These are phyloP conservation scores for Cenococcum geophilum DNA, from an alignment of 495 filamentous ascomycete genomes.

Conservation along the genomic window DNA sequence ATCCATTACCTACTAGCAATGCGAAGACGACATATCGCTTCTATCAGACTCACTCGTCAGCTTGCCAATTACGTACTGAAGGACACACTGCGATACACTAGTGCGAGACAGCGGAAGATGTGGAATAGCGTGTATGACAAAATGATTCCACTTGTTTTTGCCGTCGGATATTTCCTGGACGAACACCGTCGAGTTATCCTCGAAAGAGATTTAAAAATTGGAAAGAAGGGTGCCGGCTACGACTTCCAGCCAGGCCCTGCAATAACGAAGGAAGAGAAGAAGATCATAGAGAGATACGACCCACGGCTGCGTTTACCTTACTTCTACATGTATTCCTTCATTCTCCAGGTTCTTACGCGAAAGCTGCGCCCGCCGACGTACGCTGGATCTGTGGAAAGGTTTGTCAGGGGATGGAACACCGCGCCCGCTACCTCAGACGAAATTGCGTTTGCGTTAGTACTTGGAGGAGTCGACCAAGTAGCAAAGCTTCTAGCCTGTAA, in stretches of 20 bases:
- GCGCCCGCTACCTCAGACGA: conserved; percentile 18
- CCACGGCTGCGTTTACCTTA: conserved; percentile 21
- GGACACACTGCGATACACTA: conserved; percentile 21
- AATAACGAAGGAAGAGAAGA: conserved; percentile 20
- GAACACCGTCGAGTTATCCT: conserved; percentile 24
- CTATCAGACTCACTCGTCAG: conserved; percentile 20
- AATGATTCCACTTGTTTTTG: conserved; percentile 29
- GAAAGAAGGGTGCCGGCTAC: conserved; percentile 19
- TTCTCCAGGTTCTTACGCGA: conserved; percentile 22
- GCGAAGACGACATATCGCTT: conserved; percentile 25
- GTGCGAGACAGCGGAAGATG: conserved; percentile 21
- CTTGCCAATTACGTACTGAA: conserved; percentile 26
- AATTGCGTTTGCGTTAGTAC: conserved; percentile 26
- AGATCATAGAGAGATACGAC: conserved; percentile 18
- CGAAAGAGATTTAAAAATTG: conserved; percentile 16
- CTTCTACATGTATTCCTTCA: conserved; percentile 30
- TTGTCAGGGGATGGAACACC: conserved; percentile 20
- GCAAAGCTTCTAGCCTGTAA: conserved; percentile 22
- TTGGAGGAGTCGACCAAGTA: conserved; percentile 24
- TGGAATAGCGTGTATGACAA: conserved; percentile 26
- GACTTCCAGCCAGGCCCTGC: conserved; percentile 23
- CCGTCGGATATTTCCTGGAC: conserved; percentile 26
- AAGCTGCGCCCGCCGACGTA: conserved; percentile 26
- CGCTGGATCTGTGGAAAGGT: conserved; percentile 23
- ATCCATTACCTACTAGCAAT: conserved; percentile 26